Evolutionary conservation across 2,329 filamentous ascomycete genomes (phyloP).

Genomic region (Colletotrichum magnum): DNA sequence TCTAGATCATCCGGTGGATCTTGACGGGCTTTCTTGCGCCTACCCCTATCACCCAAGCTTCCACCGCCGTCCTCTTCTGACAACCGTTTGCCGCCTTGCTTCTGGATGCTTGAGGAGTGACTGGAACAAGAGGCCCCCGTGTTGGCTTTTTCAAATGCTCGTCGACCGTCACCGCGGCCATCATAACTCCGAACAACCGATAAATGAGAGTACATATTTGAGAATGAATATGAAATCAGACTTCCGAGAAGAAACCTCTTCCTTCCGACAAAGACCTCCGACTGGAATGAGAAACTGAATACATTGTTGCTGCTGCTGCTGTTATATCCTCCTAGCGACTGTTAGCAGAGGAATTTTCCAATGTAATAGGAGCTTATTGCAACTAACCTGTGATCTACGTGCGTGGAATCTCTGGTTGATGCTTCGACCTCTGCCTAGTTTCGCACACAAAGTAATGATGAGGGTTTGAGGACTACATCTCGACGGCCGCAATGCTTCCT

Average conservation of each 20-base stretch:
- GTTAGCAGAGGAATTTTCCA: too few species aligned
- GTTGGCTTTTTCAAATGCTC: neutral
- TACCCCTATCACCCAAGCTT: neutral
- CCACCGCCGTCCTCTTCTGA: neutral
- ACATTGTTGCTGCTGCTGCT: neutral
- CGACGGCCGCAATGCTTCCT: too few species aligned
- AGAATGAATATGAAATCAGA: neutral
- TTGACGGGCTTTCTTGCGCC: constrained; percentile 48
- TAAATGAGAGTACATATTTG: neutral
- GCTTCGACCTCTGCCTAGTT: too few species aligned
- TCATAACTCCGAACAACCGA: neutral
- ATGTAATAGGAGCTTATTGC: too few species aligned
- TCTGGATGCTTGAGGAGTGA: neutral
- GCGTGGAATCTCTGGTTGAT: too few species aligned
- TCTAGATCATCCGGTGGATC: neutral
- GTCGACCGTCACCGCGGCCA: neutral
- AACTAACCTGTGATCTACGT: too few species aligned
- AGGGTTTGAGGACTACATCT: too few species aligned
- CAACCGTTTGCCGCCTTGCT: neutral
- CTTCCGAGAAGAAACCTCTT: neutral
- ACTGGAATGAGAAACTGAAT: neutral
- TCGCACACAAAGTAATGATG: too few species aligned
- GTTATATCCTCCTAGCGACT: too few species aligned
- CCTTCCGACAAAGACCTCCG: neutral
- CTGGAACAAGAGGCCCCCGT: neutral